These are phyloP conservation scores for Kockiozyma suomiensis DNA, from an alignment of 805 yeast species.

Conservation along the genomic window DNA sequence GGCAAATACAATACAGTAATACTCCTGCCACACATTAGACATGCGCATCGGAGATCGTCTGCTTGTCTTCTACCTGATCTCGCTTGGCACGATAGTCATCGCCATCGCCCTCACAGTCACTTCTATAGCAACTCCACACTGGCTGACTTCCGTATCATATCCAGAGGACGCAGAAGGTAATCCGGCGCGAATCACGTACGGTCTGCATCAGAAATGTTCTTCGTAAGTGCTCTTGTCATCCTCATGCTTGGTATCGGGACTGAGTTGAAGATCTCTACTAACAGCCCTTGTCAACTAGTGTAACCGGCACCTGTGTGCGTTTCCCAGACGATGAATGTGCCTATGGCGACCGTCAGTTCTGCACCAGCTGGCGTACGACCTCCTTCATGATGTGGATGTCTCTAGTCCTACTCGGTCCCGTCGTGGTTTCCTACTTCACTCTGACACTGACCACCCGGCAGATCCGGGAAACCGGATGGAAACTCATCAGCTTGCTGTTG, in stretches of 20 bases:
- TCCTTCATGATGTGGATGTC: slow-evolving; percentile 32
- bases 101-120: slow-evolving; percentile 22
- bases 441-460: slow-evolving; percentile 17
- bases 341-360: slow-evolving; percentile 27
- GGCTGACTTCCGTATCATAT: slow-evolving; percentile 21
- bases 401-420: slow-evolving; percentile 22
- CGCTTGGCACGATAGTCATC: slow-evolving; percentile 7
- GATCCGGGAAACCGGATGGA: slow-evolving; percentile 28
- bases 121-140: slow-evolving; percentile 25
- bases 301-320: slow-evolving; percentile 19
- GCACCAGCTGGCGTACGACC: slow-evolving; percentile 29
- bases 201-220: slow-evolving; percentile 28
- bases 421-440: slow-evolving; percentile 21
- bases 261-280: no score
- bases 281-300: background rate
- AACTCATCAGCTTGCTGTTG: slow-evolving; percentile 17
- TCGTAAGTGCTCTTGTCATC: slow-evolving; percentile 13
- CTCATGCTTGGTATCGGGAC: background rate
- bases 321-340: slow-evolving; percentile 24
- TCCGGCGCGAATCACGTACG: slow-evolving; percentile 21
- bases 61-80: slow-evolving; percentile 21
- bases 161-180: slow-evolving; percentile 18
- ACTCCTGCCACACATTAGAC: background rate
- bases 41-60: slow-evolving; percentile 21
- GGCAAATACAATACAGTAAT: background rate